Evolutionary conservation across 805 yeast species (phyloP).

Genomic region (Grigorovia yakushimaensis): DNA sequence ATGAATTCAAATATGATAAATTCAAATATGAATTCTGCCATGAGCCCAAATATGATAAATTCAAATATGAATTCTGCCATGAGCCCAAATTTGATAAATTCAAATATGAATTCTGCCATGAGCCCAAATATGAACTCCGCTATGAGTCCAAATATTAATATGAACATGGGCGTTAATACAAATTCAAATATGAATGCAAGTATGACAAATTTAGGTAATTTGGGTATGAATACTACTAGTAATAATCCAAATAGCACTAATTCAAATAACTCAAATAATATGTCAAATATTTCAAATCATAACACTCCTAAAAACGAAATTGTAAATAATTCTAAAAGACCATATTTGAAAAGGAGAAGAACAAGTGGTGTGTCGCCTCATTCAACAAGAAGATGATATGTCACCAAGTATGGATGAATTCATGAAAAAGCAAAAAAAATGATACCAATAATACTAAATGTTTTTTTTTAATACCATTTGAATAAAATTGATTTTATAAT

Average conservation of each 20-base stretch:
- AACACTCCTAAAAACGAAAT: not conserved
- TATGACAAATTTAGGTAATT: not conserved
- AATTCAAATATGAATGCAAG: not conserved
- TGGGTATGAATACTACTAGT: not conserved
- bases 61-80: too few relatives aligned
- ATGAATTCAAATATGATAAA: not conserved
- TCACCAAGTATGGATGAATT: not conserved
- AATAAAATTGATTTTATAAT: too few relatives aligned
- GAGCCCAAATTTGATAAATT: not conserved
- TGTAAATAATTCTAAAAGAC: not conserved
- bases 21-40: not conserved
- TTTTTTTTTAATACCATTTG: not conserved
- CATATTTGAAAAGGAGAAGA: constrained; percentile 8
- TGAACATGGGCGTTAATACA: too few relatives aligned
- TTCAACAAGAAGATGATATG: not conserved
- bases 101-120: too few relatives aligned
- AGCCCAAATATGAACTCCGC: too few relatives aligned
- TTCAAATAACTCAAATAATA: not conserved
- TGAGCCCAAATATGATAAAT: not conserved
- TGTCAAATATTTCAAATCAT: too few relatives aligned
- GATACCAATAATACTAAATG: constrained; percentile 14
- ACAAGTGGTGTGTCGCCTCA: constrained; percentile 11
- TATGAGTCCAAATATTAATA: too few relatives aligned
- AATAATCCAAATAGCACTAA: not conserved
- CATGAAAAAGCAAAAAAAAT: not conserved